Conservation (phyloP, 176 grass and related monocot species). For the maize (Zea mays) region Zm-B73-REFERENCE-NAM-5.0 NC_050096.1:268803001-268803500, state of each 20-base stretch:
- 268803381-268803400: conserved; percentile 99
- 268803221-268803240: conserved; percentile 2
- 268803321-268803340: conserved; percentile 7
- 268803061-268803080: too few relatives aligned
- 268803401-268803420: conserved; percentile 99
- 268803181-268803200: too few relatives aligned
- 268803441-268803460: background rate
- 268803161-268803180: too few relatives aligned
- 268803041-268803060: too few relatives aligned
- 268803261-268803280: conserved; percentile 7
- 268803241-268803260: conserved; percentile 27
- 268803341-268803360: conserved; percentile 76
- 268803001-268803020: too few relatives aligned
- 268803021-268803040: too few relatives aligned
- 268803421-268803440: conserved; percentile 96
- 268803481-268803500: background rate
- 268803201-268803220: background rate
- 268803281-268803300: conserved; percentile 24
- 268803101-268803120: too few relatives aligned
- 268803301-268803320: conserved; percentile 13
- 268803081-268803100: too few relatives aligned
- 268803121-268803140: too few relatives aligned
- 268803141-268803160: too few relatives aligned
- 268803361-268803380: conserved; percentile 96
- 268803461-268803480: background rate